phyloP scores from a whole-genome alignment of 2,329 filamentous ascomycete genomes.

The Trichoderma semiorbis region DNA sequence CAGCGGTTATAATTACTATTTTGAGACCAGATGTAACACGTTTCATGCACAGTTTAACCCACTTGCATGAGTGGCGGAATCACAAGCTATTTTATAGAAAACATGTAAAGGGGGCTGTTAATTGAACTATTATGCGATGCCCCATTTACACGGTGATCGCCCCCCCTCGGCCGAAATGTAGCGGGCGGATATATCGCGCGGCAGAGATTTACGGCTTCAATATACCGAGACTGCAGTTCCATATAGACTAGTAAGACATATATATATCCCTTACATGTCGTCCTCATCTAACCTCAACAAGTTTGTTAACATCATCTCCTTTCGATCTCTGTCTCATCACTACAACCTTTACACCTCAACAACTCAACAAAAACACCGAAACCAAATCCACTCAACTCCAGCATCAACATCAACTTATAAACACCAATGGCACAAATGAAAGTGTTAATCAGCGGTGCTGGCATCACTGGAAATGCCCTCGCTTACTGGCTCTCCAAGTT shows the following conservation, averaged over 20 bases:
- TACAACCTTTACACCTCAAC: background rate
- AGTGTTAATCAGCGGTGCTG: slow-evolving; percentile 26
- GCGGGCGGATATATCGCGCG: background rate
- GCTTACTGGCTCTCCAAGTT: slow-evolving; percentile 32
- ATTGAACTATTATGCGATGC: background rate
- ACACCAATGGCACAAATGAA: slow-evolving; percentile 1
- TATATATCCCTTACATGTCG: background rate
- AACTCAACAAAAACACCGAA: background rate
- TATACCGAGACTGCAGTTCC: background rate
- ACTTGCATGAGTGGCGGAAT: background rate
- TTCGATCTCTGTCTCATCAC: no score
- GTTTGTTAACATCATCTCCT: background rate
- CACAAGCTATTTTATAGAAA: background rate
- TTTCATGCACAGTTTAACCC: background rate
- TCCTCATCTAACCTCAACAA: no score
- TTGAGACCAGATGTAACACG: background rate
- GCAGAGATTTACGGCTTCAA: background rate
- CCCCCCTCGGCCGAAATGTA: background rate
- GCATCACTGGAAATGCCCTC: slow-evolving; percentile 32
- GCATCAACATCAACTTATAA: slow-evolving; percentile 21
- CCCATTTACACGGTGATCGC: background rate
- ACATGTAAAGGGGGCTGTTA: background rate
- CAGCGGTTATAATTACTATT: background rate
- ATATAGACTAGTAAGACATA: background rate
- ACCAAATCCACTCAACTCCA: no score